These are phyloP conservation scores for Crepidotus variabilis DNA, from an alignment of 768 basidiomycete genomes.

Conservation along the genomic window DNA sequence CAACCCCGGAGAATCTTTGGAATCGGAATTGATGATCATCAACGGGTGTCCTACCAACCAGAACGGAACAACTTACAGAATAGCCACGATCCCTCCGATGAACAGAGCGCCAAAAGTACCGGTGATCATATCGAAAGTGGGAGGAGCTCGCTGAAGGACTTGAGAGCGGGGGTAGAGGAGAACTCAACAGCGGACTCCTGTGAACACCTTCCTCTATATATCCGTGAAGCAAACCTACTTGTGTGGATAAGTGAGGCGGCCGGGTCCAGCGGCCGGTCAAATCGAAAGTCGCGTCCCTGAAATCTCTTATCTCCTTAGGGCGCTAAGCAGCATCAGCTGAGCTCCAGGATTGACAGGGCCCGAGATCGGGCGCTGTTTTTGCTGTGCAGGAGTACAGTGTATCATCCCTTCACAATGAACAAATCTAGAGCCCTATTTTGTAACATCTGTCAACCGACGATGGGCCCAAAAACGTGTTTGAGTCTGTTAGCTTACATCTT, in stretches of 20 bases:
- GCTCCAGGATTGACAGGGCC: background rate
- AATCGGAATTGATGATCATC: background rate
- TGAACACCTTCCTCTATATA: background rate
- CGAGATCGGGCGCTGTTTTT: background rate
- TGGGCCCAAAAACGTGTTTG: too few relatives aligned
- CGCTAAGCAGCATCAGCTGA: background rate
- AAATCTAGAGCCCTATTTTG: too few relatives aligned
- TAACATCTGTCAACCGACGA: too few relatives aligned
- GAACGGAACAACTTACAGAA: slow-evolving; percentile 24
- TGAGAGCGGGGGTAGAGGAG: background rate
- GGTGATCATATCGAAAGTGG: slow-evolving; percentile 8
- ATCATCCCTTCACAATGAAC: too few relatives aligned
- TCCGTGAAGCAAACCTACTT: background rate
- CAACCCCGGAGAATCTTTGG: slow-evolving; percentile 37
- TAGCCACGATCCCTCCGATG: slow-evolving; percentile 35
- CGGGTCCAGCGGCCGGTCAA: background rate
- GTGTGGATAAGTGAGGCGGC: background rate
- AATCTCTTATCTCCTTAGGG: background rate
- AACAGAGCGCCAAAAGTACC: slow-evolving; percentile 39
- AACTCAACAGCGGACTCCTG: background rate
- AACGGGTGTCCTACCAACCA: background rate
- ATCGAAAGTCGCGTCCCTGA: background rate
- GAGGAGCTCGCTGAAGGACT: slow-evolving; percentile 13
- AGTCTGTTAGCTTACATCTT: too few relatives aligned
- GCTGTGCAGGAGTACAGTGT: too few relatives aligned